These are phyloP conservation scores for Corymbia maculata DNA, from an alignment of 345 rosid species.

Conservation along the genomic window DNA sequence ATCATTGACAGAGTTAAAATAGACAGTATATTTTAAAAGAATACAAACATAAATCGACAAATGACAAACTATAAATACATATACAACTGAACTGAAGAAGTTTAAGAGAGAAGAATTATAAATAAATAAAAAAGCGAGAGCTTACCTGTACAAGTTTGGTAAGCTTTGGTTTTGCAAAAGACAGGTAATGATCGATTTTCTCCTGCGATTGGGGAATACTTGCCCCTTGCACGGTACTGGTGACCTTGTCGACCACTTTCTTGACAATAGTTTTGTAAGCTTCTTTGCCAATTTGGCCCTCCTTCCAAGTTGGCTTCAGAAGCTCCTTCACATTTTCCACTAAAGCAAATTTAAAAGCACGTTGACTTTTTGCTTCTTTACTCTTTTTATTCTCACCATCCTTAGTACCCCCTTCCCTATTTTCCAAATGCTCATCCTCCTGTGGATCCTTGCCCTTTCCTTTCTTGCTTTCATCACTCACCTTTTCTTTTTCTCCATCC, in stretches of 20 bases:
- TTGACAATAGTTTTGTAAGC: constrained; percentile 89
- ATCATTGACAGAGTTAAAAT: not conserved
- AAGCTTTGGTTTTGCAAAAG: constrained; percentile 77
- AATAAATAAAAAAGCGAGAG: not conserved
- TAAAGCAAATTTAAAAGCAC: constrained; percentile 81
- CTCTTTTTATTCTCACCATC: constrained; percentile 56
- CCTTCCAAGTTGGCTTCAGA: constrained; percentile 91
- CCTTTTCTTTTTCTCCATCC: constrained; percentile 1
- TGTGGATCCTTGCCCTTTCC: constrained; percentile 22
- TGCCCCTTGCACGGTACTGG: constrained; percentile 55
- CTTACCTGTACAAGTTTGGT: constrained; percentile 91
- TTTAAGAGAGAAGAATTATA: not conserved
- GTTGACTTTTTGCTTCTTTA: constrained; percentile 63
- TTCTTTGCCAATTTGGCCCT: constrained; percentile 82
- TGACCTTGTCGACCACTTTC: constrained; percentile 94
- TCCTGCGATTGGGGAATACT: constrained; percentile 90
- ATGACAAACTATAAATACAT: not conserved
- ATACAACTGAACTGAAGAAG: not conserved
- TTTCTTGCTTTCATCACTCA: constrained; percentile 27
- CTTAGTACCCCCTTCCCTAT: constrained; percentile 33
- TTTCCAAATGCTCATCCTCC: constrained; percentile 29
- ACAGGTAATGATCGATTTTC: constrained; percentile 77
- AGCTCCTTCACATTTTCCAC: constrained; percentile 90
- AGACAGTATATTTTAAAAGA: not conserved
- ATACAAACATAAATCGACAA: not conserved